These are phyloP conservation scores for Phytophthora nicotianae DNA, from an alignment of 352 stramenopile species.

Conservation along the genomic window DNA sequence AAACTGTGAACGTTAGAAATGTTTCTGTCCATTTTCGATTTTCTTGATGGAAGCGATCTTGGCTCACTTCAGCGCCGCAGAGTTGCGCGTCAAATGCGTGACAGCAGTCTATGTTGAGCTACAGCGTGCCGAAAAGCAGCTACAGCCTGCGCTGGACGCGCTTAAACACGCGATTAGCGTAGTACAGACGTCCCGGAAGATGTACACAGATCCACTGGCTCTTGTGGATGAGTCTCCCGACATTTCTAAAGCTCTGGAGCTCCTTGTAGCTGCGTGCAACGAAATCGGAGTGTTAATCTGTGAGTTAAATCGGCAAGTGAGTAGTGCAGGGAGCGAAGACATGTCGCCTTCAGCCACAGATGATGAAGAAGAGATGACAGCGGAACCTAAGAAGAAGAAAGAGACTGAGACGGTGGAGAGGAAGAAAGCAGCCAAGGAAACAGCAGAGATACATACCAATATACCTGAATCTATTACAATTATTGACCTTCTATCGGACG, in stretches of 20 bases:
- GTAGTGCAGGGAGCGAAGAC: neutral
- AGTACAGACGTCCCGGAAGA: slow-evolving; percentile 12
- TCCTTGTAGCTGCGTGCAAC: slow-evolving; percentile 13
- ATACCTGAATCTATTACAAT: neutral
- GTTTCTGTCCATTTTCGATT: neutral
- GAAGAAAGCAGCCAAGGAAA: slow-evolving; percentile 21
- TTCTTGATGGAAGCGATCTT: slow-evolving; percentile 18
- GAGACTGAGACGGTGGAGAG: neutral
- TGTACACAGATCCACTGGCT: slow-evolving; percentile 8
- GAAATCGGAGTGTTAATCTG: slow-evolving; percentile 17
- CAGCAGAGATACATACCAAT: neutral
- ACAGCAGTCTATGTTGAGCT: slow-evolving; percentile 18
- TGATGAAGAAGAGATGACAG: slow-evolving; percentile 1
- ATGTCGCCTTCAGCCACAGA: slow-evolving; percentile 13
- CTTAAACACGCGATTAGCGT: slow-evolving; percentile 16
- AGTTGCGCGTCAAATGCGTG: slow-evolving; percentile 23
- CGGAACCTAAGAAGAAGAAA: slow-evolving; percentile 2
- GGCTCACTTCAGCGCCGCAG: slow-evolving; percentile 14
- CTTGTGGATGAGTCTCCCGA: slow-evolving; percentile 9
- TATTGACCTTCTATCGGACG: slow-evolving; percentile 17
- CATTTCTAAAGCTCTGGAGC: slow-evolving; percentile 8
- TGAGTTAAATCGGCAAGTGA: slow-evolving; percentile 14
- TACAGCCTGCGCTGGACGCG: slow-evolving; percentile 7
- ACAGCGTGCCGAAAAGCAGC: slow-evolving; percentile 5
- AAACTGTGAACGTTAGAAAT: too few species aligned